Evolutionary conservation across 306 rosid genomes (phyloP), one percentile per base, ranked within the genome.

Genomic region (Macrotyloma uniflorum): DNA sequence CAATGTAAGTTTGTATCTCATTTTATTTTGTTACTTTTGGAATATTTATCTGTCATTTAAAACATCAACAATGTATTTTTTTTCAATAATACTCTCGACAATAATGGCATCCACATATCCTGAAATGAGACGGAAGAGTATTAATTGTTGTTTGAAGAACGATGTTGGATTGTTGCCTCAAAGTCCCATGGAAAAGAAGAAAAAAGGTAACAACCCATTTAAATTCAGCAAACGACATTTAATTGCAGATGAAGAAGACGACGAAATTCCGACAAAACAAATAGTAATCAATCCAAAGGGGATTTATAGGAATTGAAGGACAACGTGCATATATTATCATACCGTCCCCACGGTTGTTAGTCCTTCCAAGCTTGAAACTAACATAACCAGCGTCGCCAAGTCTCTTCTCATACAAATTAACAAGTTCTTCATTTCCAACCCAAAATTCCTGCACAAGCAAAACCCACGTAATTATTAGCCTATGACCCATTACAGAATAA

Each of bases 261-360:
- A 47, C 13, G 24, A 77, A 47, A 72, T 28, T 36, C 23, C 32
- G 53, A 20, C 5, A 53, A 74, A 61, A 66, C 19, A 9, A 46
- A 67, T 55, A 58, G 6, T 18, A 19, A 40, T 46, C 8, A 42
- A 42, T 42, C 26, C 22, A 28, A 43, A 28, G 20, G 23, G 70
- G 63, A 16, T 8, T 46, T 70, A 66, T 71, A 64, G 28, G 40
- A 54, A 11, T 20, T 8, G 62, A 45, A 53, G 62, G 35, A 70
- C 18, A 75, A 73, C 40, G 71, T 55, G 49, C 85, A 32, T 16
- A 33, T 16, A 62, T 16, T 8, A 62, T 6, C 50, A 38, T 86
- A 95, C 99, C 99, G 49, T 95, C 99, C 12, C 99, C 99, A 10
- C 99, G 99, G 82, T 95, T 95, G 65, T 95, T 95, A 3, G 99